A percentile compares a stretch with the other conserved stretches of the same genome.
These are phyloP conservation scores for Takashimella koratensis DNA, from an alignment of 1,284 basidiomycete species.

Conservation along the genomic window DNA sequence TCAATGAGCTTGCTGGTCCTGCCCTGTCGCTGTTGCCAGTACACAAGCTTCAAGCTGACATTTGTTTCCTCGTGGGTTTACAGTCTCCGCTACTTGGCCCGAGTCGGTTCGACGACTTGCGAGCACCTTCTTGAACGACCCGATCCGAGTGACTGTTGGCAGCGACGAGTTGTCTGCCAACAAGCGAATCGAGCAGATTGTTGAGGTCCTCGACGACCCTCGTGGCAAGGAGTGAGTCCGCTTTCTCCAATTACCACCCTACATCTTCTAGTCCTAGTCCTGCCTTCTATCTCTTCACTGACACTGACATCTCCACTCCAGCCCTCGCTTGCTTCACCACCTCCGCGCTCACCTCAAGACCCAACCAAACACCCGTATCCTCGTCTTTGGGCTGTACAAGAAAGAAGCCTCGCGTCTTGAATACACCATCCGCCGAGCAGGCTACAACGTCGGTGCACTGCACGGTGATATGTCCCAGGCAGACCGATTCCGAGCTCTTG, in stretches of 20 bases:
- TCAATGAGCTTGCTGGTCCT: too few relatives aligned
- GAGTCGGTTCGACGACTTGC: constrained; percentile 93
- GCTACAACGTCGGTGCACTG: constrained; percentile 80
- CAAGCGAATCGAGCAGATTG: constrained; percentile 68
- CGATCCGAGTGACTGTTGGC: constrained; percentile 89
- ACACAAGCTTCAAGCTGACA: constrained; percentile 4
- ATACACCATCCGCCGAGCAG: constrained; percentile 68
- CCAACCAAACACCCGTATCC: constrained; percentile 58
- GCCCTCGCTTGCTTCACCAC: constrained; percentile 64
- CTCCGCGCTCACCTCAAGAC: constrained; percentile 63
- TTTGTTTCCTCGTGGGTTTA: background rate
- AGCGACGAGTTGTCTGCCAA: constrained; percentile 94
- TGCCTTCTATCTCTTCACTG: background rate
- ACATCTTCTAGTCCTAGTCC: background rate
- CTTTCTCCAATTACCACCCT: background rate
- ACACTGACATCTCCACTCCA: too few relatives aligned
- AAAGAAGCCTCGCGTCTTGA: constrained; percentile 92
- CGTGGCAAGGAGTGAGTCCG: constrained; percentile 74
- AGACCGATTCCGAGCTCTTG: constrained; percentile 79
- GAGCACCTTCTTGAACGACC: constrained; percentile 77
- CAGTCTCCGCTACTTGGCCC: constrained; percentile 97
- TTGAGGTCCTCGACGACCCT: constrained; percentile 86
- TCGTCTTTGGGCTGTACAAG: constrained; percentile 97
- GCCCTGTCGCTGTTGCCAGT: too few relatives aligned
- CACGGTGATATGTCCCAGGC: constrained; percentile 91